Evolutionary conservation across 2,329 filamentous ascomycete species (phyloP), one percentile per base, ranked within the genome.

Genomic region (Pyricularia sp.): DNA sequence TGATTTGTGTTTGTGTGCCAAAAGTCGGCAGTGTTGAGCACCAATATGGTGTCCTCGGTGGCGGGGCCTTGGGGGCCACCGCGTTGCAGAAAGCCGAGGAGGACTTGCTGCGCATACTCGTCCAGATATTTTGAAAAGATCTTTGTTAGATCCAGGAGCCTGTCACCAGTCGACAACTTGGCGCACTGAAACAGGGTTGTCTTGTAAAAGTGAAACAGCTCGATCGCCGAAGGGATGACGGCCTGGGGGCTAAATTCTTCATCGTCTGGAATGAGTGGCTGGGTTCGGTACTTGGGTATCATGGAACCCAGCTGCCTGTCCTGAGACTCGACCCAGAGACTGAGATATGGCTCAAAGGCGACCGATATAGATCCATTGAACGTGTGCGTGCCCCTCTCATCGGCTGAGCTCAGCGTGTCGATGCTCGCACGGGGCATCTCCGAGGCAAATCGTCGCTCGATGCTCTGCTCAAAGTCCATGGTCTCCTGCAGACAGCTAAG

Each of bases 161-260:
- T 86, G 65, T 89, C 87, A n/a, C 92, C 90, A 0, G 93, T 97
- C 0, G 94, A 97, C 0, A 99, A 82, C 75, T 97, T 97, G 4
- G 94, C 92, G 75, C 94, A 99, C 77, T 99, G 94, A 3, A 92
- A 91, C 44, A 99, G 78, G 0, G 91, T 93, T 66, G 93, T 84
- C 67, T 96, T 91, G 77, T 99, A 99, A 73, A 97, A 96, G 71
- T 96, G 91, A 76, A 99, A 99, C 0, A 99, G 84, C 73, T 99
- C 94, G 60, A 96, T 97, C 3, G 94, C 96, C 0, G 94, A 97
- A 1, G 89, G 82, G 66, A 97, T 93, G 65, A 99, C 93, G 60
- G 91, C 87, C 73, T 96, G 91, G 0, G 90, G 82, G 57, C 91
- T 90, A 74, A 97, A 97, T 65, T 99, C 94, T 70, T 99, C 94